Base-by-base conservation (phyloP, 2,329 filamentous ascomycete genomes). In the Penicillium fuscoglaucum region DNA sequence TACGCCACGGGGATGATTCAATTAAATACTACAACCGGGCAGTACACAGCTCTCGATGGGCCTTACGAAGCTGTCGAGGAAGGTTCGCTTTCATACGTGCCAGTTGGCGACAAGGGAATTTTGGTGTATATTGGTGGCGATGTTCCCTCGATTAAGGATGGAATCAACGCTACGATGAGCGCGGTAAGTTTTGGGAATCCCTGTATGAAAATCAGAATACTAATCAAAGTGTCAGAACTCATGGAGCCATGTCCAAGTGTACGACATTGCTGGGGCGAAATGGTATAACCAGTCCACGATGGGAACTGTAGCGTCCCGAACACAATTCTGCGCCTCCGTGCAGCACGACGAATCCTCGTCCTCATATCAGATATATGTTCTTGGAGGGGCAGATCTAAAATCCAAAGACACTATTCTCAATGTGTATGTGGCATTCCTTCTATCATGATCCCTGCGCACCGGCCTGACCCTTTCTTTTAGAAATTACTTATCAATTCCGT, bases 221-320 rank as follows among this genome's bases (percentile, higher is more conserved):
- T 50, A 26, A 50, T 40, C 4, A 7, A 26, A 7, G 33, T 10
- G 4, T 5, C 33, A 63, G 61, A 65, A 61, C 28, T 29, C 47
- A 19, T 64, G 61, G 58, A 46, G 59, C 29, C 47, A 56, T 43
- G 61, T 61, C 8, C 53, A 61, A 26, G 39, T 65, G 3, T 63
- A 61, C 26, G 62, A 63, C 24, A 59, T 63, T 19, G 61, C 59
- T 12, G 40, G 37, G 10, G 55, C 29, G 8, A 61, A 52, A 33
- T 65, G 62, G 61, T 63, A 63, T 31, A 65, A 65, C 6, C 62
- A 65, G 35, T 57, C 61, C 13, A 65, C 62, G 17, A 54, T 51
- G 24, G 61, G 62, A 19, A 55, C 33, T n/a, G 61, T 55, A 2
- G 35, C 53, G 9, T 44, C 59, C 7, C 44, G 62, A 35, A 65